Evolutionary conservation across 2,329 filamentous ascomycete genomes (phyloP).

Genomic region (Coniochaeta sp.): DNA sequence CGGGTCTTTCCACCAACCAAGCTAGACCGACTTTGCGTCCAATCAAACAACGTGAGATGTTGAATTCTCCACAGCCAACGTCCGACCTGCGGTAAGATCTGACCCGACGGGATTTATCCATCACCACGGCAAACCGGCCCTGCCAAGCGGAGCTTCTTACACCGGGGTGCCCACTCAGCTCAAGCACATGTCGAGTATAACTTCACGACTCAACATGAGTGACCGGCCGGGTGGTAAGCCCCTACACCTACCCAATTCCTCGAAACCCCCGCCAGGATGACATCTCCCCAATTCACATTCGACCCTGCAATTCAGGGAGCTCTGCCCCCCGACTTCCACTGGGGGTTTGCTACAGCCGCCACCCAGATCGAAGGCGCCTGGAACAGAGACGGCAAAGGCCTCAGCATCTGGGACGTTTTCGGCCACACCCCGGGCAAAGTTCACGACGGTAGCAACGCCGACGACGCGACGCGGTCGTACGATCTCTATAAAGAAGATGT

Average conservation of each 20-base stretch:
- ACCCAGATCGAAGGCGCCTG: conserved; percentile 33
- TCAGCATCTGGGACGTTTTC: conserved; percentile 32
- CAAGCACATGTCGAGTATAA: not conserved
- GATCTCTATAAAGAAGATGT: conserved; percentile 44
- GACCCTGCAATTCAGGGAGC: conserved; percentile 17
- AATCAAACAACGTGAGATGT: not conserved
- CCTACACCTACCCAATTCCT: not conserved
- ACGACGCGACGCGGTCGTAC: conserved; percentile 30
- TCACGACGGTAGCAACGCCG: conserved; percentile 28
- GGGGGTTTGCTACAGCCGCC: conserved; percentile 32
- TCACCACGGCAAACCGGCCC: not conserved
- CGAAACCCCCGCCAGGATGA: not conserved
- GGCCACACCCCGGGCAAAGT: conserved; percentile 28
- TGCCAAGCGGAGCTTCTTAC: not conserved
- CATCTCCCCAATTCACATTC: conserved; percentile 4
- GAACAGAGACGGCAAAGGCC: conserved; percentile 31
- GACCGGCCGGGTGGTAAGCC: not conserved
- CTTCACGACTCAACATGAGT: not conserved
- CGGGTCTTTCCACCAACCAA: not conserved
- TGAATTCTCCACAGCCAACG: not conserved
- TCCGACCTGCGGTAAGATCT: not conserved
- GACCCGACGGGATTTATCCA: not conserved
- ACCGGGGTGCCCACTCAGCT: not conserved
- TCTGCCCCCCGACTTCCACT: conserved; percentile 26
- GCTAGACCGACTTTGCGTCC: not conserved